Evolutionary conservation across 192 early-diverging fungal genomes (phyloP).

Genomic region (Allomyces macrogynus): DNA sequence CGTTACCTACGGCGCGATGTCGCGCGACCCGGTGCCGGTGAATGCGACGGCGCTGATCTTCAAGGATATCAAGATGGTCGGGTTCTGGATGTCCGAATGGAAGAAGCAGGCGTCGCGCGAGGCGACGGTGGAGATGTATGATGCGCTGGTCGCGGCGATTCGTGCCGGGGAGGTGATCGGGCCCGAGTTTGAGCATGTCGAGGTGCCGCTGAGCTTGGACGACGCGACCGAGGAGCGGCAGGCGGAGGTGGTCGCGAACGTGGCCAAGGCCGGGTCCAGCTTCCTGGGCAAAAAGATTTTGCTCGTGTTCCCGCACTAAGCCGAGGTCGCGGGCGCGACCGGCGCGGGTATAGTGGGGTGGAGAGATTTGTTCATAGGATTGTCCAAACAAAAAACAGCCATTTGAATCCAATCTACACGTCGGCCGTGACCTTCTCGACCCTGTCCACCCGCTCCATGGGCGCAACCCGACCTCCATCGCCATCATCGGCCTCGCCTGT

Average conservation of each 20-base stretch:
- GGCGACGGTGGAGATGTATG: not conserved
- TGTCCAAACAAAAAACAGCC: no score
- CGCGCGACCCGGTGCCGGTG: conserved; percentile 55
- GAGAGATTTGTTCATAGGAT: no score
- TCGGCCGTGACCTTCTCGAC: no score
- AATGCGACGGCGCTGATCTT: conserved; percentile 74
- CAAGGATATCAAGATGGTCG: conserved; percentile 47
- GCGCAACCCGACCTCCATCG: no score
- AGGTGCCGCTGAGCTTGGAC: not conserved
- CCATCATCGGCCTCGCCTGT: no score
- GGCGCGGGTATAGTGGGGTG: no score
- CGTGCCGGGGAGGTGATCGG: not conserved
- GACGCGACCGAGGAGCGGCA: not conserved
- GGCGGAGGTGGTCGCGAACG: not conserved
- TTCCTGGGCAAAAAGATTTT: not conserved
- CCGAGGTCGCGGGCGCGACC: no score
- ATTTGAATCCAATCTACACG: no score
- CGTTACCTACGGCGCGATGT: conserved; percentile 87
- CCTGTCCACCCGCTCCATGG: no score
- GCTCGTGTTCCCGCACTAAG: not conserved
- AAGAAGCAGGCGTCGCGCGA: conserved; percentile 8
- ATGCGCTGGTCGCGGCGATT: not conserved
- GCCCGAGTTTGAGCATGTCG: not conserved
- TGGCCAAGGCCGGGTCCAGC: not conserved
- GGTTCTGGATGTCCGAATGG: conserved; percentile 90